Conservation (phyloP, 768 basidiomycete species). For the Boletus tylopilopsis region DNA sequence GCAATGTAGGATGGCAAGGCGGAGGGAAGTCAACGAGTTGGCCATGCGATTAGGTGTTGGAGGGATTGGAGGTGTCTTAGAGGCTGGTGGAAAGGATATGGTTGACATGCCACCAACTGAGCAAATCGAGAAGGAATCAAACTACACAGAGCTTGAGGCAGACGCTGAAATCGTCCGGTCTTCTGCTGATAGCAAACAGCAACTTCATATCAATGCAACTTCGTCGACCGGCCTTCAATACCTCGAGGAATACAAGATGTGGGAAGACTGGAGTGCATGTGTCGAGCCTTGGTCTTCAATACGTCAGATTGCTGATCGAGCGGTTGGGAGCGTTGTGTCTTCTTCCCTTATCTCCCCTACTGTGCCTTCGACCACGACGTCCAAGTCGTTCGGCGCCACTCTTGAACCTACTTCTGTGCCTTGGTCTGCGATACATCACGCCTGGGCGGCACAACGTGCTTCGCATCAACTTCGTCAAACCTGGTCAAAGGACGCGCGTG, state of each 20-base stretch:
- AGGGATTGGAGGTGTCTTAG: conserved; percentile 65
- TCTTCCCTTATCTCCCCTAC: conserved; percentile 14
- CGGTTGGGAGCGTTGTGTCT: conserved; percentile 61
- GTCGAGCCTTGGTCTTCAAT: conserved; percentile 70
- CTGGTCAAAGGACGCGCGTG: conserved; percentile 55
- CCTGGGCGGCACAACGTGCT: conserved; percentile 59
- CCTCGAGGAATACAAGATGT: conserved; percentile 35
- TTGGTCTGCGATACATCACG: conserved; percentile 63
- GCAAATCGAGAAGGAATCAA: conserved; percentile 2
- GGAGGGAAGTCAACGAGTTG: conserved; percentile 76
- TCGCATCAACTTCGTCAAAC: conserved; percentile 49
- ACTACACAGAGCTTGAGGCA: conserved; percentile 16
- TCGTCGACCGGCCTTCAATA: conserved; percentile 2
- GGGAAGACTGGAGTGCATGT: conserved; percentile 65
- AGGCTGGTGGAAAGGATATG: conserved; percentile 17
- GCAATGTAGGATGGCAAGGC: conserved; percentile 52
- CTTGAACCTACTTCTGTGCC: conserved; percentile 54
- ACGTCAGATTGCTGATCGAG: conserved; percentile 70
- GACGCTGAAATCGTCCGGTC: conserved; percentile 14
- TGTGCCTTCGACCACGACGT: conserved; percentile 8
- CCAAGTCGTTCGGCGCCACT: conserved; percentile 17
- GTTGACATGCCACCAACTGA: not conserved
- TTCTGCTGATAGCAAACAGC: conserved; percentile 12
- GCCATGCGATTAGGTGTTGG: conserved; percentile 83
- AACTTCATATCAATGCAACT: not conserved